phyloP scores from a whole-genome alignment of 768 basidiomycete species.

The Amyloporia xantha region DNA sequence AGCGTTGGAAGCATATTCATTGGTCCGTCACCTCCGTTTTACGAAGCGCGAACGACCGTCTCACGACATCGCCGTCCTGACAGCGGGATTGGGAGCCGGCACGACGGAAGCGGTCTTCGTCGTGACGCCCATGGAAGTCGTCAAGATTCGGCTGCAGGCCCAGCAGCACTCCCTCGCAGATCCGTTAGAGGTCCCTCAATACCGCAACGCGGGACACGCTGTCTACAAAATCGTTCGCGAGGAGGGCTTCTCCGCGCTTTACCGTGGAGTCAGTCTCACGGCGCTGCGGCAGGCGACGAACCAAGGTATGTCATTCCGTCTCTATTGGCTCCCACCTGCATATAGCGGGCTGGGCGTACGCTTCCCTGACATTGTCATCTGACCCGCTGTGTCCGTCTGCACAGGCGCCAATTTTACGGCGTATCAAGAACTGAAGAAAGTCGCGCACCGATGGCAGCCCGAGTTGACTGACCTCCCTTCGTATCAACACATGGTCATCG shows the following conservation, averaged over 20 bases:
- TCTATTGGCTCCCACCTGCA: no score
- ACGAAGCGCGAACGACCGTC: background rate
- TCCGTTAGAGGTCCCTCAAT: conserved; percentile 87
- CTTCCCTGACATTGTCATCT: no score
- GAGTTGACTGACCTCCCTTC: conserved; percentile 75
- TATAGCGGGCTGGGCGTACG: no score
- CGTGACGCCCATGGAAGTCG: conserved; percentile 98
- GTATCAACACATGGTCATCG: conserved; percentile 94
- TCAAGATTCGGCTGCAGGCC: conserved; percentile 97
- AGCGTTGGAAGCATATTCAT: conserved; percentile 78
- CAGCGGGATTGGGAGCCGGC: conserved; percentile 92
- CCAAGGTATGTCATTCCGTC: conserved; percentile 83
- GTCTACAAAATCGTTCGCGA: conserved; percentile 92
- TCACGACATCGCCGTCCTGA: background rate
- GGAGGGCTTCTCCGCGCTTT: conserved; percentile 79
- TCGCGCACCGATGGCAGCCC: conserved; percentile 74
- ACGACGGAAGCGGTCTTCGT: conserved; percentile 93
- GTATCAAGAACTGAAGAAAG: conserved; percentile 93
- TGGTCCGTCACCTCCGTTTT: conserved; percentile 38
- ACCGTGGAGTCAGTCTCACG: conserved; percentile 90
- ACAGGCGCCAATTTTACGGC: conserved; percentile 94
- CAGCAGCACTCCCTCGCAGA: conserved; percentile 97
- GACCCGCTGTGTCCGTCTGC: no score
- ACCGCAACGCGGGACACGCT: conserved; percentile 95
- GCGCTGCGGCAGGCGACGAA: conserved; percentile 96